Base-by-base conservation (phyloP, 176 grass and related monocot genomes). In the Oryza australiensis region DNA sequence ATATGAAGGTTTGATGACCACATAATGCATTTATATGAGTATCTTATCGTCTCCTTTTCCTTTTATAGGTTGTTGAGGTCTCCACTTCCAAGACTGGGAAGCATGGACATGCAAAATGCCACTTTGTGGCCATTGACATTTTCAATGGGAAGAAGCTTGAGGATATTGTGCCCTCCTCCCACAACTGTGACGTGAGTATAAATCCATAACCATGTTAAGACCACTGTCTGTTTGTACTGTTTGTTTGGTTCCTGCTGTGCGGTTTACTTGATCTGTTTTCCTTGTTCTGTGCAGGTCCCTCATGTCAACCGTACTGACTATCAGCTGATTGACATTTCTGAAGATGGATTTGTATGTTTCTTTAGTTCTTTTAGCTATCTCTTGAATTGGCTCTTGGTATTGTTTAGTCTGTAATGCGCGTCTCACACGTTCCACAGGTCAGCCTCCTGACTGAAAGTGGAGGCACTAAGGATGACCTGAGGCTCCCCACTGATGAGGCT, bases 311-410 rank as follows among this genome's bases (percentile, higher is more conserved):
- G 87, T 75, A 93, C 91, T 35, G 91, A 93, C 35, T 93, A 93
- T 71, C 91, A 93, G 84, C 81, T 93, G 66, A 93, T 93, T 87
- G 91, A 87, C 68, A 93, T 93, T 14, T 93, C 88, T 62, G 91
- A 93, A 68, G 91, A 93, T 88, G 91, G 85, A 70, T 93, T 88
- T 86, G 91, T 93, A 75, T 65, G 88, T 38, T 34, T 67, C n/a
- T 45, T 67, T 48, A 40, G 5, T 33, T 40, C 49, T 41, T 55
- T 45, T 86, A 48, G 28, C 40, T 72, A 7, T 34, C 37, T 66
- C 5, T 45, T 37, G 65, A 51, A 68, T 85, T 41, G 22, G n/a
- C 16, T 12, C 12, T 1, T 51, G 26, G 22, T 55, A 1, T 8
- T 83, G 37, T 7, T 83, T 74, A 37, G 45, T 59, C 73, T 22